phyloP scores from a whole-genome alignment of 495 filamentous ascomycete genomes.

The Clohesyomyces aquaticus region DNA sequence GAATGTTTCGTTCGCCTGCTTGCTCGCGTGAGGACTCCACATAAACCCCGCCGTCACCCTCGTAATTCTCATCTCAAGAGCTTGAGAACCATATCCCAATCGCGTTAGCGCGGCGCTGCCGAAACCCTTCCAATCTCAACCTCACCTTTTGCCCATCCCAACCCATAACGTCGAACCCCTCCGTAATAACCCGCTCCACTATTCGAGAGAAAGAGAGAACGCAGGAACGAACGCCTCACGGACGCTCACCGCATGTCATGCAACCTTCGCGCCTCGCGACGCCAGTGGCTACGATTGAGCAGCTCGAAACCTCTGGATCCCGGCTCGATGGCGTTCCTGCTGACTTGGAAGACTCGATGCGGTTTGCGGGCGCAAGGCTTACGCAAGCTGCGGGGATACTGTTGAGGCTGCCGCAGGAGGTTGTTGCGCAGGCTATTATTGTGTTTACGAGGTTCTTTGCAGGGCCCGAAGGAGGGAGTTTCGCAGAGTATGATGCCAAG shows the following conservation, averaged over 20 bases:
- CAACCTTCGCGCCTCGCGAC: constrained; percentile 62
- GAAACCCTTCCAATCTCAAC: not conserved
- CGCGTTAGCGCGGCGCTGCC: not conserved
- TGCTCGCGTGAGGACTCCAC: too few relatives aligned
- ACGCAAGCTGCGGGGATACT: constrained; percentile 88
- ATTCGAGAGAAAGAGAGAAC: too few relatives aligned
- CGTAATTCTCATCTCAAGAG: not conserved
- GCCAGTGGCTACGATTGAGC: constrained; percentile 79
- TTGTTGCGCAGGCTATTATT: constrained; percentile 87
- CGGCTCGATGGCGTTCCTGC: constrained; percentile 71
- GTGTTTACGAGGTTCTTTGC: constrained; percentile 87
- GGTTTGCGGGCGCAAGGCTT: constrained; percentile 70
- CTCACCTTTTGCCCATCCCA: not conserved
- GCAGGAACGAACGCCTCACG: constrained; percentile 1
- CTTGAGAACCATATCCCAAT: not conserved
- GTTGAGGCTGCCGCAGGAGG: constrained; percentile 82
- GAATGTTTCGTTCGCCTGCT: not conserved
- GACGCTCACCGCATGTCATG: constrained; percentile 20
- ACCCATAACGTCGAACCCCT: not conserved
- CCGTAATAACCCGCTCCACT: not conserved
- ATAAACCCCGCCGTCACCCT: too few relatives aligned
- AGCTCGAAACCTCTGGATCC: constrained; percentile 72
- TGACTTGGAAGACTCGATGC: constrained; percentile 74
- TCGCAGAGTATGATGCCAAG: constrained; percentile 60
- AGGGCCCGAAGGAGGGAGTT: constrained; percentile 65